phyloP scores from a whole-genome alignment of 768 basidiomycete species.

The Porpolomopsis calyptriformis region DNA sequence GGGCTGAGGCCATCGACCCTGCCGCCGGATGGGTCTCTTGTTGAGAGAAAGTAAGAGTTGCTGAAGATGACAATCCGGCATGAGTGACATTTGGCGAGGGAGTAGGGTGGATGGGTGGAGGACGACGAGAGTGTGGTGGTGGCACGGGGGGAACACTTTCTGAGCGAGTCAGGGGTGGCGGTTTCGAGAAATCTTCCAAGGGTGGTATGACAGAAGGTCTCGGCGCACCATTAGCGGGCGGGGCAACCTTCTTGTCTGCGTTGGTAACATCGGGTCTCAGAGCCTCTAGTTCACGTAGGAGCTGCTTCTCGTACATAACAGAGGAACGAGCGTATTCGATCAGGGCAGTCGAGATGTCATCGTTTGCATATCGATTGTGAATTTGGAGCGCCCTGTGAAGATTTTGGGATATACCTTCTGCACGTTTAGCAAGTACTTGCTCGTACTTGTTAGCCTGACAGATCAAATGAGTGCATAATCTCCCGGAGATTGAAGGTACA shows the following conservation, averaged over 20 bases:
- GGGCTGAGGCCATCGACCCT: not conserved
- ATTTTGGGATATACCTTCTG: conserved; percentile 89
- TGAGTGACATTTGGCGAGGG: conserved; percentile 17
- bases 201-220: conserved; percentile 53
- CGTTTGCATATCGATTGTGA: conserved; percentile 80
- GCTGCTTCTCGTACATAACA: conserved; percentile 85
- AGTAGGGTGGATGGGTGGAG: conserved; percentile 15
- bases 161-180: conserved; percentile 20
- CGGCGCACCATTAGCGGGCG: conserved; percentile 39
- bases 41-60: not conserved
- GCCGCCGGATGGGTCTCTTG: not conserved
- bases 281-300: conserved; percentile 79
- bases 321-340: conserved; percentile 89
- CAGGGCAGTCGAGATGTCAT: conserved; percentile 82
- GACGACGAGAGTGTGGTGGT: conserved; percentile 25
- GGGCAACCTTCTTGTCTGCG: conserved; percentile 50
- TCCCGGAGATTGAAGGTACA: not conserved
- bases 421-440: conserved; percentile 69
- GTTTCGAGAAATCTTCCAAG: conserved; percentile 47
- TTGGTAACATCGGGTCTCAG: conserved; percentile 65
- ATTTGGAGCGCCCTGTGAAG: conserved; percentile 77
- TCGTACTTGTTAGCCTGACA: conserved; percentile 84
- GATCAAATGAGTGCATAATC: conserved; percentile 8
- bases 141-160: conserved; percentile 22
- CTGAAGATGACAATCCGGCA: not conserved